Conservation (phyloP, 352 stramenopile genomes). For the Phytophthora podocarpi region DNA sequence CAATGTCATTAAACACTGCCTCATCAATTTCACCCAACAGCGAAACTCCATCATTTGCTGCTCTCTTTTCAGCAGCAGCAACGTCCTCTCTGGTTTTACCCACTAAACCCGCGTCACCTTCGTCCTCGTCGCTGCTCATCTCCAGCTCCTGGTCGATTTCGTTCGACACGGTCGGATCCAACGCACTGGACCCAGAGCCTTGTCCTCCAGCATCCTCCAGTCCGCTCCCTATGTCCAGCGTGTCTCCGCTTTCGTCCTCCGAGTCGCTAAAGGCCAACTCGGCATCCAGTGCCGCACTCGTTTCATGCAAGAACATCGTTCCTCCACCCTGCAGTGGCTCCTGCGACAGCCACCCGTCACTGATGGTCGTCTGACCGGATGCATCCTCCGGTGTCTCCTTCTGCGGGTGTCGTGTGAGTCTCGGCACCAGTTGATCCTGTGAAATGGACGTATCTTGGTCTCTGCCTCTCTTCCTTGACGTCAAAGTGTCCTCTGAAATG, state of each 20-base stretch:
- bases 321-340: conserved; percentile 5
- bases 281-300: conserved; percentile 42
- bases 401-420: conserved; percentile 2
- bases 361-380: background rate
- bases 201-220: background rate
- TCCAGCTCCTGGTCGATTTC: conserved; percentile 37
- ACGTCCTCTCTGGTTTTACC: background rate
- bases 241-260: conserved; percentile 19
- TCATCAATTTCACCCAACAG: conserved; percentile 3
- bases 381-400: background rate
- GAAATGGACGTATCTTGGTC: background rate
- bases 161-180: conserved; percentile 9
- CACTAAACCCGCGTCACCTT: background rate
- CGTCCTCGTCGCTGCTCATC: conserved; percentile 28
- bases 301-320: conserved; percentile 14
- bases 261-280: conserved; percentile 43
- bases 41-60: background rate
- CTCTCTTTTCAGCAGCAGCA: background rate
- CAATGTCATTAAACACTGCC: conserved; percentile 20
- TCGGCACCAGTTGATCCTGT: conserved; percentile 22
- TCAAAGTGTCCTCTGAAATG: background rate
- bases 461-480: conserved; percentile 14
- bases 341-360: background rate
- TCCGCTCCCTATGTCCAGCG: background rate
- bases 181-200: background rate